Evolutionary conservation across 805 yeast species (phyloP).

Genomic region (Nakazawaea wyomingensis): DNA sequence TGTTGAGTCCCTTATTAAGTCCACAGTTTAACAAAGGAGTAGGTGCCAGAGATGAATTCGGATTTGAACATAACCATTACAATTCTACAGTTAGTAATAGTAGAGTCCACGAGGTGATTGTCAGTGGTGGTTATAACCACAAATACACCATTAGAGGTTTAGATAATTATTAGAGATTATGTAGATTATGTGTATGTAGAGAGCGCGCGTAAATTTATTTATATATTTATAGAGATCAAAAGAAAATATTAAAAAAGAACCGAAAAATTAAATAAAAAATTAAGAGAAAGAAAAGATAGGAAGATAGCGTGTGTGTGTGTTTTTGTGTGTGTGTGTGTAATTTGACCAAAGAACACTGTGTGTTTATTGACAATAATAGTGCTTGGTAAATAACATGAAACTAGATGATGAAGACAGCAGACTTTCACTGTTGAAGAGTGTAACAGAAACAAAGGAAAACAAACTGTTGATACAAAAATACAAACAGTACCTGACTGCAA

Average conservation of each 20-base stretch:
- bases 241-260: neutral
- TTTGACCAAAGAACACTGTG: no score
- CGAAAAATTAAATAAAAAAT: neutral
- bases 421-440: neutral
- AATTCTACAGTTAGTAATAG: neutral
- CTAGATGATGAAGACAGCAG: slow-evolving; percentile 1
- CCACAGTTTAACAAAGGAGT: slow-evolving; percentile 10
- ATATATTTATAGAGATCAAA: no score
- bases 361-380: no score
- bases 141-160: slow-evolving; percentile 28
- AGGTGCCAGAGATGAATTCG: slow-evolving; percentile 7
- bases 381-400: neutral
- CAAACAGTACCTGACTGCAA: slow-evolving; percentile 24
- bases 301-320: no score
- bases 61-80: slow-evolving; percentile 5
- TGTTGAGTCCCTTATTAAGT: slow-evolving; percentile 37
- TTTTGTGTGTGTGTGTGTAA: no score
- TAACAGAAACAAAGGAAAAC: slow-evolving; percentile 10
- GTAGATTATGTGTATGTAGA: no score
- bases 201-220: no score
- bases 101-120: slow-evolving; percentile 20
- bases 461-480: slow-evolving; percentile 22
- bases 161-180: slow-evolving; percentile 10
- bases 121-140: slow-evolving; percentile 30
- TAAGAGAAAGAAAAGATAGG: no score